Evolutionary conservation across 2,329 filamentous ascomycete genomes (phyloP), one percentile per base, ranked within the genome.

Genomic region (Pseudogymnoascus sp.): DNA sequence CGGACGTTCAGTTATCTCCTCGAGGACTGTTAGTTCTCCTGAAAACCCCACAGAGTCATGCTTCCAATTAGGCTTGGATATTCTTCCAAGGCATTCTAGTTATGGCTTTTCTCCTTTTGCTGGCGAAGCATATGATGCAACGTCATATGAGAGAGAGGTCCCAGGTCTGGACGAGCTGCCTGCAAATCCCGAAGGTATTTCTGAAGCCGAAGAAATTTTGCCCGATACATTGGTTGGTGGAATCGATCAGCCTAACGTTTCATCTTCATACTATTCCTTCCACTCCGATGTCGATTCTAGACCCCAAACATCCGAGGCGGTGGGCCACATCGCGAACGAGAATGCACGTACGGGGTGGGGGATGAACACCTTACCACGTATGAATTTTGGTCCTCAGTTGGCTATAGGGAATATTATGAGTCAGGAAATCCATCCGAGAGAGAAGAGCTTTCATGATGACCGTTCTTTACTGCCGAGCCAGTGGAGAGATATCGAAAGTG

Each of bases 401-500:
- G 59, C 22, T 38, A 26, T 40, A 26, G 59, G 59, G 59, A 60
- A 10, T 60, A 38, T 60, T 40, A 41, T 38, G 6, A 41, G 59
- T 10, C 33, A 62, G 6, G 38, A 62, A 37, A 33, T 62, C 14
- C 28, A 40, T 24, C 33, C 33, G 8, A 63, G 65, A 59, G 64
- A 69, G 14, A 38, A 38, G 16, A 70, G 66, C 53, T 71, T 68
- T 19, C 65, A 70, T 61, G 70, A 71, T 64, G 69, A 72, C 56
- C 65, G 68, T 53, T 64, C 67, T 5, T 50, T 69, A 31, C 60
- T 72, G 28, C 70, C 70, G 5, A 71, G 70, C 64, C 70, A 71
- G 35, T 60, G 65, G 16, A 66, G 59, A 26, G 43, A 46, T 37
- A 22, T 64, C 11, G 50, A 56, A 14, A 24, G 65, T 14, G 53